Base-by-base conservation (phyloP, 1,139 yeast genomes). In the Geotrichum reessii region DNA sequence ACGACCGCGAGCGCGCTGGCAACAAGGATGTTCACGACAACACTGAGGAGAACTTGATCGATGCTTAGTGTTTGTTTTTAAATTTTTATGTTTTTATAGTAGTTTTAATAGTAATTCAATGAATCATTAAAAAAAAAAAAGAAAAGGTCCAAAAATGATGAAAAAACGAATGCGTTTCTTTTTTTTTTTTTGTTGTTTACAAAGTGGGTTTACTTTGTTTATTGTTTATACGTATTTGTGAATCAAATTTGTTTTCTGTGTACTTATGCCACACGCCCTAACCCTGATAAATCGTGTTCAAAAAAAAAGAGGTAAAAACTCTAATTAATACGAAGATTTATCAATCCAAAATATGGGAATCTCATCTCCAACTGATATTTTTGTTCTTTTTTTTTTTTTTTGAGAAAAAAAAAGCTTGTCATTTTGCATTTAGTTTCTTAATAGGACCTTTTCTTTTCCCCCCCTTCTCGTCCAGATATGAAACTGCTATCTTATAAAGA, bases 1-100 rank as follows among this genome's bases (percentile, higher is more conserved):
- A 93, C 75, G 97, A 92, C 69, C 86, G 97, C 75, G 86, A 87
- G 58, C 72, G 71, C 37, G 66, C 24, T 67, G 67, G 62, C 62
- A 63, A 67, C 44, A 79, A 79, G 58, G 76, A 74, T 54, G 66
- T 64, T 17, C 56, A 59, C 21, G 65, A 63, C 58, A 73, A 73
- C 61, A 68, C 73, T 19, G 72, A 71, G 56, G 78, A 77, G 59
- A 69, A 69, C 59, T 77, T 80, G 70, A 81, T 82, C 68, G 85
- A 81, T 67, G 84, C 85, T 69, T 82, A 74, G 33, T 28, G 33
- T 28, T 28, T 28, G 7, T 28, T 28, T 28, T 28, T 11, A 28
- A 28, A 28, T 28, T 28, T 7, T 28, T 28, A 28, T 28, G 33
- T 28, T 28, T 28, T 28, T n/a, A n/a, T 28, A 28, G 33, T 28